Evolutionary conservation across 192 early-diverging fungal genomes (phyloP).

Genomic region (Physocladia obscura): DNA sequence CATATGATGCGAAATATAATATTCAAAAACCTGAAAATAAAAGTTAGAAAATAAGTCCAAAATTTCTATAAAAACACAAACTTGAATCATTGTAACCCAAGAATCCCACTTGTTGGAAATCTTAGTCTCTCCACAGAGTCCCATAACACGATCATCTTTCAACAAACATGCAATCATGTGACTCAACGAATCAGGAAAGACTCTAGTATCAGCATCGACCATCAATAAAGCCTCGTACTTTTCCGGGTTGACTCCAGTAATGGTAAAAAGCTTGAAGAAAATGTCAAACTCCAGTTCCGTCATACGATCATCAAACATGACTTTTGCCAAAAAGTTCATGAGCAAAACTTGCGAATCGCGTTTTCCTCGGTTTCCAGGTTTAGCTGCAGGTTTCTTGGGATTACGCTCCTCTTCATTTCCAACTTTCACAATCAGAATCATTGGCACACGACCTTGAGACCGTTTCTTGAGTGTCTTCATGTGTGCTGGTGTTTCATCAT

Average conservation of each 20-base stretch:
- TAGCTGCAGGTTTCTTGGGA: constrained; percentile 30
- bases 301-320: constrained; percentile 87
- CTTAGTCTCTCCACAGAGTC: constrained; percentile 94
- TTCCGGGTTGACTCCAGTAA: constrained; percentile 83
- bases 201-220: constrained; percentile 88
- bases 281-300: constrained; percentile 85
- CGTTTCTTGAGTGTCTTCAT: constrained; percentile 33
- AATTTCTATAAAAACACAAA: constrained; percentile 1
- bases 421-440: constrained; percentile 50
- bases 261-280: constrained; percentile 79
- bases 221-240: constrained; percentile 58
- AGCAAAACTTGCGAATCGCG: constrained; percentile 95
- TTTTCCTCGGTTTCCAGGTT: constrained; percentile 79
- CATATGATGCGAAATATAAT: constrained; percentile 96
- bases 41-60: no score
- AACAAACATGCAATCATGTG: constrained; percentile 66
- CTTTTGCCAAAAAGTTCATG: constrained; percentile 91
- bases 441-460: constrained; percentile 45
- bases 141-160: constrained; percentile 83
- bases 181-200: constrained; percentile 47
- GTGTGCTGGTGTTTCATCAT: neutral
- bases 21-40: constrained; percentile 78
- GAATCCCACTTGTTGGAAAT: constrained; percentile 91
- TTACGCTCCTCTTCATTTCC: constrained; percentile 50
- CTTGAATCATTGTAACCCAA: constrained; percentile 89